phyloP scores from a whole-genome alignment of 805 yeast genomes.

The Zygoascus flipseniorum region DNA sequence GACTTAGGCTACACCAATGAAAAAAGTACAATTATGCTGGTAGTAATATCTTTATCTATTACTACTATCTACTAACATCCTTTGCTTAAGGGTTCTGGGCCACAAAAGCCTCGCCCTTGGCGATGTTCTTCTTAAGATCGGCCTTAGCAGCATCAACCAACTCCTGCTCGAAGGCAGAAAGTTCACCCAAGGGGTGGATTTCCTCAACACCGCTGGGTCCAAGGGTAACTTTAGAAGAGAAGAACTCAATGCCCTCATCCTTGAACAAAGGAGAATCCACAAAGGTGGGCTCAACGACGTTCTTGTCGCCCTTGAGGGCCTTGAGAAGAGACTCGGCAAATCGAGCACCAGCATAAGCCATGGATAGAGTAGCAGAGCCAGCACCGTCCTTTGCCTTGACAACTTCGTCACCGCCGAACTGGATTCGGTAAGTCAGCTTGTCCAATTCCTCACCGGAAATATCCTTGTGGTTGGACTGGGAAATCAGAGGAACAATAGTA shows the following conservation, averaged over 20 bases:
- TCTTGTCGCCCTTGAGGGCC: conserved; percentile 36
- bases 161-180: conserved; percentile 75
- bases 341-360: conserved; percentile 88
- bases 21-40: background rate
- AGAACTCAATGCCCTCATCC: conserved; percentile 90
- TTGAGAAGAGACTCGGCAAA: conserved; percentile 50
- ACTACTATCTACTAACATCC: background rate
- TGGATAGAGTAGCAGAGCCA: conserved; percentile 87
- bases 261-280: conserved; percentile 70
- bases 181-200: conserved; percentile 70
- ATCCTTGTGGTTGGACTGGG: conserved; percentile 59
- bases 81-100: conserved; percentile 29
- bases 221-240: conserved; percentile 88
- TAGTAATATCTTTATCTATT: background rate
- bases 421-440: conserved; percentile 73
- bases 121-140: conserved; percentile 78
- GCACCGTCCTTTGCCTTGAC: conserved; percentile 91
- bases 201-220: conserved; percentile 85
- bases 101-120: conserved; percentile 85
- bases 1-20: no score
- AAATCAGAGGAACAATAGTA: conserved; percentile 88
- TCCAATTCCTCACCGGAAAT: conserved; percentile 60
- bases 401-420: conserved; percentile 94
- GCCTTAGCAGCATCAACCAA: conserved; percentile 75
- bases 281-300: conserved; percentile 47